These are phyloP conservation scores for Carex sylvatica DNA, from an alignment of 202 grass and related monocot genomes.

Conservation along the genomic window DNA sequence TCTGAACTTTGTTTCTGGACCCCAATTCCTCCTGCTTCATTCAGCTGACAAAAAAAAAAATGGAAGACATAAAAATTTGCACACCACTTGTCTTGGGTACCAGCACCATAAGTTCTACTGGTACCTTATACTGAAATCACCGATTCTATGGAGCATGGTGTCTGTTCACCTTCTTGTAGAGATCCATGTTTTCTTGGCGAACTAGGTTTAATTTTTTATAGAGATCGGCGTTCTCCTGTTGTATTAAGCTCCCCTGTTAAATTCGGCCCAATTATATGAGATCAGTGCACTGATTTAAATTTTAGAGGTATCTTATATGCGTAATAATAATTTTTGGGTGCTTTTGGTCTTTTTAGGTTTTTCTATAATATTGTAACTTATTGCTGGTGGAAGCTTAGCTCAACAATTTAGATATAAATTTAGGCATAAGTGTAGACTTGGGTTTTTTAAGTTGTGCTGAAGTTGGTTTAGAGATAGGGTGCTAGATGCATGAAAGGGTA, in stretches of 20 bases:
- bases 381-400: constrained; percentile 34
- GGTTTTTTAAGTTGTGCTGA: background rate
- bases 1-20: constrained; percentile 17
- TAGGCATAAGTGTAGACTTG: constrained; percentile 40
- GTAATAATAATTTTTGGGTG: background rate
- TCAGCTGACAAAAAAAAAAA: background rate
- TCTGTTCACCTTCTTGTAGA: constrained; percentile 18
- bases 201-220: constrained; percentile 41
- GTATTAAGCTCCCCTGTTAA: constrained; percentile 41
- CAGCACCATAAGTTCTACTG: background rate
- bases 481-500: background rate
- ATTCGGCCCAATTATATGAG: constrained; percentile 43
- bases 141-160: background rate
- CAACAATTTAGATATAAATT: constrained; percentile 46
- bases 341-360: constrained; percentile 25
- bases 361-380: constrained; percentile 50
- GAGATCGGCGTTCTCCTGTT: constrained; percentile 58
- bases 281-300: constrained; percentile 27
- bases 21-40: background rate
- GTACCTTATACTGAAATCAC: background rate
- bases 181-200: constrained; percentile 24
- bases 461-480: constrained; percentile 29
- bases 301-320: background rate
- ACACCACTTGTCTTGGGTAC: too few relatives aligned
- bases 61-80: too few relatives aligned